phyloP scores from a whole-genome alignment of 352 stramenopile genomes.

The Phytophthora uliginosa region DNA sequence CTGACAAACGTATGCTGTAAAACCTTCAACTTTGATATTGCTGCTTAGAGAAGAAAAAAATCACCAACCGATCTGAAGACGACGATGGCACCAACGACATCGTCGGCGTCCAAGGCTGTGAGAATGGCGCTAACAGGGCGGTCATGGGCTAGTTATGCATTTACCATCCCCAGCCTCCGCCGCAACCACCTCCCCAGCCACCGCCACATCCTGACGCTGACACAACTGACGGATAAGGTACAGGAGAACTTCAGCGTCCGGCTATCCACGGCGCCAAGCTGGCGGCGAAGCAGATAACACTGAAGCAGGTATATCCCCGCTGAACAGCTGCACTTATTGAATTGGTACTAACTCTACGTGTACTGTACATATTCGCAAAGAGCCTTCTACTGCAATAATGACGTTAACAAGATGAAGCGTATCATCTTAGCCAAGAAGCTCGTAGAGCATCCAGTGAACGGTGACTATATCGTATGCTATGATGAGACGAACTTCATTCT shows the following conservation, averaged over 20 bases:
- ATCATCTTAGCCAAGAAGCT: not conserved
- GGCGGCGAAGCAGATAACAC: not conserved
- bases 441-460: not conserved
- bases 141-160: too few species aligned
- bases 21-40: too few species aligned
- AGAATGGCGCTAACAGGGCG: too few species aligned
- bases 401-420: not conserved
- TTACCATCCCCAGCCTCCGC: too few species aligned
- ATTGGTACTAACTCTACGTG: constrained; percentile 1
- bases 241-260: not conserved
- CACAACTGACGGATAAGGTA: not conserved
- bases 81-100: too few species aligned
- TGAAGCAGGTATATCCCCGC: not conserved
- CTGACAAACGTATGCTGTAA: too few species aligned
- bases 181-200: too few species aligned
- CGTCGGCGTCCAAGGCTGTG: too few species aligned
- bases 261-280: not conserved
- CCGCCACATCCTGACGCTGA: not conserved
- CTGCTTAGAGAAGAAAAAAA: too few species aligned
- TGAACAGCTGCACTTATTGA: not conserved
- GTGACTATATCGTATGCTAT: constrained; percentile 13
- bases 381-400: not conserved
- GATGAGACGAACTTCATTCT: constrained; percentile 16
- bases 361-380: not conserved
- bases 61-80: too few species aligned